phyloP scores from a whole-genome alignment of 495 filamentous ascomycete genomes.

The Lasiosphaeriaceae sp. region DNA sequence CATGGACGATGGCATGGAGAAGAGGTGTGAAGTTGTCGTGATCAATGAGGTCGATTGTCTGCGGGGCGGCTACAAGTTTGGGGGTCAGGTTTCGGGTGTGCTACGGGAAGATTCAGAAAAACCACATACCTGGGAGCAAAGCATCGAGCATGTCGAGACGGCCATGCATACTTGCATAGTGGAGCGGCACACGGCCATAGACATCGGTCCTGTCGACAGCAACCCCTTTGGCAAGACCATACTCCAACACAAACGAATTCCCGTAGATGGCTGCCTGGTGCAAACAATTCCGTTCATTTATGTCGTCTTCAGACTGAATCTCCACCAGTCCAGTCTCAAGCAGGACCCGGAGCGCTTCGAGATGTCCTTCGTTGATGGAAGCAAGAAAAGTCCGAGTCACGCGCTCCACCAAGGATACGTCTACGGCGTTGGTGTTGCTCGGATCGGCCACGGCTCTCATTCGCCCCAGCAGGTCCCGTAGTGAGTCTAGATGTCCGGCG shows the following conservation, averaged over 20 bases:
- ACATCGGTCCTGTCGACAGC: slow-evolving; percentile 80
- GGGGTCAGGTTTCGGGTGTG: slow-evolving; percentile 8
- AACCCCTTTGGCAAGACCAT: slow-evolving; percentile 65
- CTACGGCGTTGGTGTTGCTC: slow-evolving; percentile 28
- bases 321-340: slow-evolving; percentile 79
- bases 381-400: slow-evolving; percentile 86
- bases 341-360: slow-evolving; percentile 69
- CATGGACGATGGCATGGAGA: slow-evolving; percentile 89
- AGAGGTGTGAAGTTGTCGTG: slow-evolving; percentile 96
- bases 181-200: slow-evolving; percentile 88
- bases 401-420: slow-evolving; percentile 55
- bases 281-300: slow-evolving; percentile 93
- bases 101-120: neutral
- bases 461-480: slow-evolving; percentile 49
- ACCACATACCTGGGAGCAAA: slow-evolving; percentile 54
- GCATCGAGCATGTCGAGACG: slow-evolving; percentile 76
- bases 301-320: slow-evolving; percentile 86
- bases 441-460: slow-evolving; percentile 41
- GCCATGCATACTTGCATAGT: slow-evolving; percentile 96
- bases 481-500: slow-evolving; percentile 60
- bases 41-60: slow-evolving; percentile 79
- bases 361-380: slow-evolving; percentile 79
- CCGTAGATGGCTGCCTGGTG: slow-evolving; percentile 94
- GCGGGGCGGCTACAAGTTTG: slow-evolving; percentile 34
- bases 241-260: slow-evolving; percentile 67